These are phyloP conservation scores for Colletotrichum sp. DNA, from an alignment of 2,329 filamentous ascomycete genomes.

Conservation along the genomic window DNA sequence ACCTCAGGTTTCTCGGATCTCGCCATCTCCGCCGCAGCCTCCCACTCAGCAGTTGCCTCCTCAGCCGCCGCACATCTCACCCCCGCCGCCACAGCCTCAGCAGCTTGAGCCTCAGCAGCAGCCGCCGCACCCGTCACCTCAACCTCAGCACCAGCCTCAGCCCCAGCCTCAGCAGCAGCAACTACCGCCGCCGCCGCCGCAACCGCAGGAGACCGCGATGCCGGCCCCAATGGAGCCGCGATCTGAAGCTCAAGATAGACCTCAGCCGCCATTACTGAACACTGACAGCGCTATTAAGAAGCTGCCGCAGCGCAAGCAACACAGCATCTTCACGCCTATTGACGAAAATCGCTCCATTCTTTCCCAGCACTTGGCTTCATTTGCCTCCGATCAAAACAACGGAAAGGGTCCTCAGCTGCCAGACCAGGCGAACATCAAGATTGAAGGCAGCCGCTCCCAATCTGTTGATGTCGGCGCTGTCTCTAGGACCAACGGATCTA, in stretches of 20 bases:
- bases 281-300: constrained; percentile 61
- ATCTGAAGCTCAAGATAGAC: constrained; percentile 52
- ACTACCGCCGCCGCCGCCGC: constrained; percentile 44
- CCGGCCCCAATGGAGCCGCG: constrained; percentile 54
- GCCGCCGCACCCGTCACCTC: constrained; percentile 32
- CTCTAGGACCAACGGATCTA: constrained; percentile 50
- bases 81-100: constrained; percentile 56
- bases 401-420: constrained; percentile 33
- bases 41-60: constrained; percentile 56
- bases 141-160: constrained; percentile 41
- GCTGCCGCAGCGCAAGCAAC: constrained; percentile 77
- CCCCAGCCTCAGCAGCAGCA: constrained; percentile 47
- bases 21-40: constrained; percentile 65
- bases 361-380: constrained; percentile 79
- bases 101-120: constrained; percentile 35
- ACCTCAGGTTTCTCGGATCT: constrained; percentile 51
- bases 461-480: constrained; percentile 68
- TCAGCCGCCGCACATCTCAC: constrained; percentile 55
- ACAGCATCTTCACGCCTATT: constrained; percentile 97
- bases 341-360: constrained; percentile 90
- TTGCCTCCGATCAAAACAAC: constrained; percentile 57
- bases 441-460: constrained; percentile 56
- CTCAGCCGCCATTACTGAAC: constrained; percentile 53
- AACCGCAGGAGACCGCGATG: constrained; percentile 55
- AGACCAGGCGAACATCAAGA: constrained; percentile 24